These are phyloP conservation scores for Aspergillus phoenicis DNA, from an alignment of 2,329 filamentous ascomycete species.

Conservation along the genomic window DNA sequence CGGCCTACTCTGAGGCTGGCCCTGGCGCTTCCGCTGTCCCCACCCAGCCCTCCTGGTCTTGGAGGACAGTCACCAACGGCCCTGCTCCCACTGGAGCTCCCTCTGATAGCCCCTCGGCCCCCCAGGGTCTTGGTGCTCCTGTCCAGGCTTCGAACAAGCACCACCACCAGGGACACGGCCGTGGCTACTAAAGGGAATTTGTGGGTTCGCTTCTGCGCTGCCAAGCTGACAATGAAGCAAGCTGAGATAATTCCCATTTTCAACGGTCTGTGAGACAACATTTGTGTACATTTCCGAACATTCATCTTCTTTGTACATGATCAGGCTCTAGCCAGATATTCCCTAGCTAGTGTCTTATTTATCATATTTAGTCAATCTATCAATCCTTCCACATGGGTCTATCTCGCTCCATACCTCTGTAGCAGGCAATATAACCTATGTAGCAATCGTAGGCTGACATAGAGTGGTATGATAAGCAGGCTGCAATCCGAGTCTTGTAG, in stretches of 20 bases:
- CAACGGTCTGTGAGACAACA: background rate
- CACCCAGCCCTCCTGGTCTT: constrained; percentile 16
- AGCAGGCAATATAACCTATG: too few relatives aligned
- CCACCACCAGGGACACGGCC: background rate
- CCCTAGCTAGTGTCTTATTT: background rate
- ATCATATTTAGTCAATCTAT: background rate
- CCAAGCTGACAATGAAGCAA: background rate
- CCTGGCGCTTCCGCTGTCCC: constrained; percentile 17
- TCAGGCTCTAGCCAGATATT: background rate
- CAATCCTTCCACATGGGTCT: background rate
- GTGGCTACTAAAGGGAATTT: background rate
- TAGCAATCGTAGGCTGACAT: too few relatives aligned
- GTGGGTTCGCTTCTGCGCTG: background rate
- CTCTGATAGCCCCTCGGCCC: background rate
- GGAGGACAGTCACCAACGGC: constrained; percentile 10
- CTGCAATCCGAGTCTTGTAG: too few relatives aligned
- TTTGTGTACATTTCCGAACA: background rate
- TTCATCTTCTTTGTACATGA: constrained; percentile 4
- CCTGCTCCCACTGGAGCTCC: background rate
- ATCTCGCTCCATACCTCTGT: too few relatives aligned
- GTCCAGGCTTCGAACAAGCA: background rate
- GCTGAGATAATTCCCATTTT: background rate
- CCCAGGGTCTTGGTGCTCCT: constrained; percentile 3
- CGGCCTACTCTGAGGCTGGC: constrained; percentile 13
- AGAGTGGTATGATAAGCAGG: too few relatives aligned